A percentile compares a stretch with the other conserved stretches of the same genome.
phyloP scores from a whole-genome alignment of 2,329 filamentous ascomycete species.

The Paecilomyces formosus region DNA sequence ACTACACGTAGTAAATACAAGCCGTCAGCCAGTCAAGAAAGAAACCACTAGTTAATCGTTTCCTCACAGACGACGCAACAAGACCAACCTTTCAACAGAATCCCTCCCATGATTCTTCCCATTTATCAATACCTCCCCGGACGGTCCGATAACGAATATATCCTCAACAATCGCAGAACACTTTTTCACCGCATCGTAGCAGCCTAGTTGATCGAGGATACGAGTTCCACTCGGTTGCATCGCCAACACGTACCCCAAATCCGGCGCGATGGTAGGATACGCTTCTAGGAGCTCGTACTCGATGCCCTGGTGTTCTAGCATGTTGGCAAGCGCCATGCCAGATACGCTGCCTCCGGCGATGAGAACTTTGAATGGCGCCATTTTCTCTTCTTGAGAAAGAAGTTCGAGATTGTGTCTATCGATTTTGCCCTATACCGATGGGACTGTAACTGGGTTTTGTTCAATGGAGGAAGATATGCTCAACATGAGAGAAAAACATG shows the following conservation, averaged over 20 bases:
- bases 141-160: not conserved
- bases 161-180: not conserved
- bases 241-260: conserved; percentile 1
- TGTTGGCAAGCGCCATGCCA: conserved; percentile 7
- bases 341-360: conserved; percentile 7
- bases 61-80: no score
- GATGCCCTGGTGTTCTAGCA: conserved; percentile 6
- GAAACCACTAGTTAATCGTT: no score
- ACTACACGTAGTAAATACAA: not conserved
- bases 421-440: not conserved
- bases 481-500: no score
- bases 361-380: conserved; percentile 7
- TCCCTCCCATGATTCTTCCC: not conserved
- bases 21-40: no score
- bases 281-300: conserved; percentile 7
- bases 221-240: not conserved
- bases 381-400: no score
- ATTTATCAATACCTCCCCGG: not conserved
- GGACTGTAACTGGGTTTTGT: not conserved
- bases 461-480: not conserved
- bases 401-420: not conserved
- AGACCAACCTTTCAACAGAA: not conserved
- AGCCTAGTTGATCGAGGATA: conserved; percentile 1
- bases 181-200: not conserved
- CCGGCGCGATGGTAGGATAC: conserved; percentile 1